Conservation (phyloP, 495 filamentous ascomycete genomes). For the Neurospora pannonica region DNA sequence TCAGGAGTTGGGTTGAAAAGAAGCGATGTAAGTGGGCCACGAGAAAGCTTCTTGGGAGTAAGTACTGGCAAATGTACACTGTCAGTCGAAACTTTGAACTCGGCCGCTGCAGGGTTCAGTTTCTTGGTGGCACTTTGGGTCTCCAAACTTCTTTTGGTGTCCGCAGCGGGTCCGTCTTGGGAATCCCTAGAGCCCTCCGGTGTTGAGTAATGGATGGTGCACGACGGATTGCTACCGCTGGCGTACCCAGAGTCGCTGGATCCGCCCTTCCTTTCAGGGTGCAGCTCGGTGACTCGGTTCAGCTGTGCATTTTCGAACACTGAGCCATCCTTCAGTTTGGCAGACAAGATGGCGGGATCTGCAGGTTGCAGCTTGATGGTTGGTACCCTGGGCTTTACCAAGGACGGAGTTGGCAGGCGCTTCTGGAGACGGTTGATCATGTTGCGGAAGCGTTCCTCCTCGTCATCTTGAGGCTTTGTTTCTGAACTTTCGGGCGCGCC, state of each 20-base stretch:
- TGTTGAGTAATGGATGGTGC: not conserved
- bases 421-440: constrained; percentile 15
- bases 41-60: constrained; percentile 13
- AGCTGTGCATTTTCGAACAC: not conserved
- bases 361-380: not conserved
- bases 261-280: not conserved
- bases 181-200: not conserved
- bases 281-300: not conserved
- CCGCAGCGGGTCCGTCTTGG: not conserved
- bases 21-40: constrained; percentile 10
- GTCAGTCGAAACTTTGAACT: constrained; percentile 14
- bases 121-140: constrained; percentile 3
- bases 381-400: not conserved
- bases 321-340: constrained; percentile 9
- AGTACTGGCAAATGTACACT: not conserved
- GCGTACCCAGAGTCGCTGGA: constrained; percentile 16
- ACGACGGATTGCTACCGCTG: not conserved
- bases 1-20: not conserved
- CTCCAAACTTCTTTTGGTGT: not conserved
- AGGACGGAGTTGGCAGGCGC: not conserved
- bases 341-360: constrained; percentile 15
- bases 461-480: not conserved
- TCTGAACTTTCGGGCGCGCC: not conserved
- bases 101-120: constrained; percentile 21
- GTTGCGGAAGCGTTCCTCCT: constrained; percentile 12